A percentile compares a stretch with the other conserved stretches of the same genome.
phyloP scores from a whole-genome alignment of 345 rosid species.

The Raphanus raphanistrum region DNA sequence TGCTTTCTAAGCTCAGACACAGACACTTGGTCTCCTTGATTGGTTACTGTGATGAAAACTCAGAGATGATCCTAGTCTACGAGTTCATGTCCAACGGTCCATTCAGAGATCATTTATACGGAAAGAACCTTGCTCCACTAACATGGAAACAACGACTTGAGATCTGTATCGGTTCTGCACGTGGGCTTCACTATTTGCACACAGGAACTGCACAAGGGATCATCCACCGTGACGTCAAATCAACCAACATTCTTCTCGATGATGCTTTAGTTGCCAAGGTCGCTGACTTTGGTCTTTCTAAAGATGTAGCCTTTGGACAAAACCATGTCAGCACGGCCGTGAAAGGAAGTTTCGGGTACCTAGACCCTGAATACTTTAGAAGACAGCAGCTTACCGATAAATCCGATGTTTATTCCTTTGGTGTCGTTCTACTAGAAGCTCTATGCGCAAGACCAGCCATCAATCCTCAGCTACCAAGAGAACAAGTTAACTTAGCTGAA shows the following conservation, averaged over 20 bases:
- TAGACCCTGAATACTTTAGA: neutral
- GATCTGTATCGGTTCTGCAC: neutral
- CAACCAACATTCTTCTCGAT: neutral
- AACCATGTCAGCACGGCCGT: slow-evolving; percentile 1
- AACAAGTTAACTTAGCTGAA: neutral
- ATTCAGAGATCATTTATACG: neutral
- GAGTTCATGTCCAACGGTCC: neutral
- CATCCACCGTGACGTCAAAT: neutral
- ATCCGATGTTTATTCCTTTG: neutral
- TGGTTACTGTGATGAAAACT: neutral
- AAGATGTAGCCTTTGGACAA: neutral
- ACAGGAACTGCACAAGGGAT: neutral
- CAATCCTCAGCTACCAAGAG: neutral
- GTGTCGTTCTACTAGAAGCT: neutral
- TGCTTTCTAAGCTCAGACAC: neutral
- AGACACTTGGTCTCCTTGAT: neutral
- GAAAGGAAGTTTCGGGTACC: neutral
- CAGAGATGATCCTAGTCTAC: neutral
- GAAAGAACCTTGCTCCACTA: neutral
- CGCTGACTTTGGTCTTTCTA: slow-evolving; percentile 1
- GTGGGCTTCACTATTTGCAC: neutral
- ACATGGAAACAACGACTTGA: neutral
- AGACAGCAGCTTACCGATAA: neutral
- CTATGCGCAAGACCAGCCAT: neutral
- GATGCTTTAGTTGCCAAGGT: neutral